phyloP scores from a whole-genome alignment of 2,329 filamentous ascomycete genomes.

The Leptographium radiaticola region DNA sequence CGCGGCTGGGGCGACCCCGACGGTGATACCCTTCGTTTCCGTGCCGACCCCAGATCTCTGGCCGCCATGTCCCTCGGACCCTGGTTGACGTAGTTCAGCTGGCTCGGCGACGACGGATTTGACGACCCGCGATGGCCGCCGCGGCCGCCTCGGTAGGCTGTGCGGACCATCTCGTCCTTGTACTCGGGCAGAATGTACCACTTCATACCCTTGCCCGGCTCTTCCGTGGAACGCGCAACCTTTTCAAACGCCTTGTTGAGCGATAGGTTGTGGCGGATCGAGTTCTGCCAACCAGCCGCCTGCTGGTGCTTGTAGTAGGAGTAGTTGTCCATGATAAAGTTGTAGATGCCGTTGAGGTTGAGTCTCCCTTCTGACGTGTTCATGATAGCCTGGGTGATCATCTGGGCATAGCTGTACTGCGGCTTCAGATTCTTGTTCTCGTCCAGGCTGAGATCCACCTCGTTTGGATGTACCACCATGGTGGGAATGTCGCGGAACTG shows the following conservation, averaged over 20 bases:
- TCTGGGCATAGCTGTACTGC: constrained; percentile 87
- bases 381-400: constrained; percentile 94
- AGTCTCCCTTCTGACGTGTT: constrained; percentile 77
- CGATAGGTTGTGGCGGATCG: constrained; percentile 91
- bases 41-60: constrained; percentile 35
- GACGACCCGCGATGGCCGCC: constrained; percentile 56
- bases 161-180: constrained; percentile 77
- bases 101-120: constrained; percentile 53
- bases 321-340: constrained; percentile 81
- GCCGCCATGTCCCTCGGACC: constrained; percentile 42
- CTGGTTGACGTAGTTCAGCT: constrained; percentile 47
- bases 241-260: constrained; percentile 93
- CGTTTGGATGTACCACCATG: constrained; percentile 34
- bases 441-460: constrained; percentile 69
- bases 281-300: constrained; percentile 79
- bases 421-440: constrained; percentile 86
- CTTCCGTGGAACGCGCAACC: constrained; percentile 79
- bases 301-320: constrained; percentile 80
- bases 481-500: constrained; percentile 23
- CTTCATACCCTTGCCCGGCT: constrained; percentile 98
- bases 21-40: constrained; percentile 44
- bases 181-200: constrained; percentile 85
- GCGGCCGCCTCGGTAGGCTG: constrained; percentile 46
- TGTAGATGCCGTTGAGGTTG: constrained; percentile 85
- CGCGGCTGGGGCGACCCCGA: constrained; percentile 42